Base-by-base conservation (phyloP, 2,329 filamentous ascomycete genomes). In the Phoma sp. region DNA sequence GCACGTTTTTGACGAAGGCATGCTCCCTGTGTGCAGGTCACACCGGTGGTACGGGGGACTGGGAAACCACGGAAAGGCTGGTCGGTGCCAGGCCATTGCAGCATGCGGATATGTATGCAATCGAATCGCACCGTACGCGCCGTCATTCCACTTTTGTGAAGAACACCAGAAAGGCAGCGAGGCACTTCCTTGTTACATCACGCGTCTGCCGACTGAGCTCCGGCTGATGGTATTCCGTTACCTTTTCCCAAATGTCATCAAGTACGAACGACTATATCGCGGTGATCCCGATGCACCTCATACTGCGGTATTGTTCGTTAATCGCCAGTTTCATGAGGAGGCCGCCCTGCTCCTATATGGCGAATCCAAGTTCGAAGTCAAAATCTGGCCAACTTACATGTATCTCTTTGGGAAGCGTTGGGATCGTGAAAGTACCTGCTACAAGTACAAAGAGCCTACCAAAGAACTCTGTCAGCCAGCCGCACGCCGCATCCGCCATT, bases 151-250 rank as follows among this genome's bases (percentile, higher is more conserved):
- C 24, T 33, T 66, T 2, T 68, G 61, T 46, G n/a, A 1, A 12
- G 43, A 55, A 15, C 65, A 63, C 17, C 36, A 55, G 8, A 21
- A 46, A 12, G 57, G 57, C 2, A 55, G 57, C 2, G 37, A 37
- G 6, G 52, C 54, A 5, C 45, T 66, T 5, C 63, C 60, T 15
- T 68, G 62, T 32, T 44, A 60, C 40, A 33, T 66, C 35, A 39
- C 61, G 9, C 32, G 33, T 9, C 21, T 68, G 12, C 62, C 63
- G 0, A 57, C 55, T 0, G 65, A 68, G 37, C 38, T 68, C 2
- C 57, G 61, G 3, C 22, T 63, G 6, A 59, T 60, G 57, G 59
- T 66, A 10, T 60, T 62, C 10, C 55, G 60, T 1, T 52, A 63
- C 21, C n/a, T 63, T 0, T 50, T 64, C 10, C 65, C 63, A 6